Conservation (phyloP, 257 asterid species). For the Coffea canephora region DNA sequence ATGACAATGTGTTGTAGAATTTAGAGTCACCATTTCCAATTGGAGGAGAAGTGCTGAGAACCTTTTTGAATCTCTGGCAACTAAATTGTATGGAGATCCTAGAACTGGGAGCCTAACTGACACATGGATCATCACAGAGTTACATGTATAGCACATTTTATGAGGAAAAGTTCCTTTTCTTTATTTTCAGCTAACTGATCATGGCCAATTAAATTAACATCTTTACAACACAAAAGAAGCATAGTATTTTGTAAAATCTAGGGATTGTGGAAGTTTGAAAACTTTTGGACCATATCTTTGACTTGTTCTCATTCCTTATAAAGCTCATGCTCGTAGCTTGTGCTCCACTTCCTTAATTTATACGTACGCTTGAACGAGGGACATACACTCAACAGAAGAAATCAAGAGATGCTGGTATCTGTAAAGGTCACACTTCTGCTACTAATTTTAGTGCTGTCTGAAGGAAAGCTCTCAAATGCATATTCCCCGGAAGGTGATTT, state of each 20-base stretch:
- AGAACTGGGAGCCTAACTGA: conserved; percentile 14
- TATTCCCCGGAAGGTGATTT: conserved; percentile 2
- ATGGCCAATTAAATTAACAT: background rate
- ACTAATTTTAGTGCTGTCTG: conserved; percentile 29
- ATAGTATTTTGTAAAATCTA: conserved; percentile 37
- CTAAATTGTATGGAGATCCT: conserved; percentile 25
- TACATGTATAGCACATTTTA: conserved; percentile 41
- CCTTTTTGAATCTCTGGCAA: background rate
- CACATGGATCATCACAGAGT: conserved; percentile 40
- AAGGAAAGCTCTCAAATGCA: conserved; percentile 21
- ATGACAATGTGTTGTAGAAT: too few species aligned
- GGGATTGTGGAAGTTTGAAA: conserved; percentile 35
- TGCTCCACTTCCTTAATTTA: conserved; percentile 29
- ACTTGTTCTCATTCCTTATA: conserved; percentile 40
- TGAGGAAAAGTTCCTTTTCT: conserved; percentile 7
- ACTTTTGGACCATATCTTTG: conserved; percentile 46
- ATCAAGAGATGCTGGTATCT: conserved; percentile 24
- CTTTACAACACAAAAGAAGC: background rate
- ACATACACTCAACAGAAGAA: background rate
- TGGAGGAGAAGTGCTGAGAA: background rate
- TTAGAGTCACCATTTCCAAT: background rate
- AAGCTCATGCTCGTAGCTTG: conserved; percentile 28
- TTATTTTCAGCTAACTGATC: background rate
- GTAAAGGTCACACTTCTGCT: conserved; percentile 30
- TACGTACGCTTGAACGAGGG: conserved; percentile 29